Conservation (phyloP, 495 filamentous ascomycete species). For the Penicillium canescens region DNA sequence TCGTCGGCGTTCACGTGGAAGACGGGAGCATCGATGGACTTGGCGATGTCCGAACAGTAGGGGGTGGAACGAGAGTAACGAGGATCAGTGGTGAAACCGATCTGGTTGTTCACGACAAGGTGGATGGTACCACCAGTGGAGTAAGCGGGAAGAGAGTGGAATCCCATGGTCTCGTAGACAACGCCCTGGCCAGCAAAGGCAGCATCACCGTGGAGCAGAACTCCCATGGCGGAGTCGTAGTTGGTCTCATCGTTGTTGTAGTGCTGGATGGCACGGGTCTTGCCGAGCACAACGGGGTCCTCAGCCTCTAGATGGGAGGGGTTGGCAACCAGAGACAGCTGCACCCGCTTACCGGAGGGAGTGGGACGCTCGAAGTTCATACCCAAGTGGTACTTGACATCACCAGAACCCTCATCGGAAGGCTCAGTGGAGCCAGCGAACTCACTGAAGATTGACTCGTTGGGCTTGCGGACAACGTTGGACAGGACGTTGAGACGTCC, state of each 20-base stretch:
- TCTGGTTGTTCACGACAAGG: conserved; percentile 98
- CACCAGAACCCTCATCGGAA: conserved; percentile 93
- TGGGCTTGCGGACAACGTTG: conserved; percentile 98
- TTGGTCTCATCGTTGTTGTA: conserved; percentile 95
- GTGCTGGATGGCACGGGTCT: conserved; percentile 96
- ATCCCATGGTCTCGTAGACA: conserved; percentile 98
- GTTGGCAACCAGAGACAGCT: conserved; percentile 96
- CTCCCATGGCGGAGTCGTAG: conserved; percentile 88
- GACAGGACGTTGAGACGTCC: conserved; percentile 96
- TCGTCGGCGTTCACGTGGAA: conserved; percentile 99
- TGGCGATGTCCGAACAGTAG: conserved; percentile 99
- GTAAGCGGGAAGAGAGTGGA: conserved; percentile 91
- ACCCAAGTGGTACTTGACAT: conserved; percentile 98
- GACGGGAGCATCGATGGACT: conserved; percentile 95
- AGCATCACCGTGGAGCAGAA: conserved; percentile 94
- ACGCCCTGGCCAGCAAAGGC: conserved; percentile 95
- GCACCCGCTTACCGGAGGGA: conserved; percentile 96
- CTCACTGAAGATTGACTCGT: conserved; percentile 99
- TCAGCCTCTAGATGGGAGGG: conserved; percentile 98
- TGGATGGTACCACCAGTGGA: conserved; percentile 98
- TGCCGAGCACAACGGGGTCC: conserved; percentile 95
- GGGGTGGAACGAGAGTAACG: conserved; percentile 95
- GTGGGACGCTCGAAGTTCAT: conserved; percentile 99
- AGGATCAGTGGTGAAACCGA: conserved; percentile 99
- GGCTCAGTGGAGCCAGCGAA: conserved; percentile 88